A percentile compares a stretch with the other conserved stretches of the same genome.
Conservation (phyloP, 2,329 filamentous ascomycete genomes). For the Penicillium occitanis region DNA sequence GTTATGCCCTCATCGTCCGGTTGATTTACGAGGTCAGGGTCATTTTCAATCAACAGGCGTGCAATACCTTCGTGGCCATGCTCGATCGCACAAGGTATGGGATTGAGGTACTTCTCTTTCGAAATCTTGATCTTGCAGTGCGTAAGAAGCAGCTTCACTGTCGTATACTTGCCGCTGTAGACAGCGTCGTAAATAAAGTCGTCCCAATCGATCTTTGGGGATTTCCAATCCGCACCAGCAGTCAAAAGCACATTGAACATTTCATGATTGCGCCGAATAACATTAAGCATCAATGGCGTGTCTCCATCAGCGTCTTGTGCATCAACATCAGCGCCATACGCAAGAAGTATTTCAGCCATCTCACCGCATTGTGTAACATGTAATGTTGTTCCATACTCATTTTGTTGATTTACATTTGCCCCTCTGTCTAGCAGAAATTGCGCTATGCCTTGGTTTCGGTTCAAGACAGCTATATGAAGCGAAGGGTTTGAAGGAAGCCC, state of each 20-base stretch:
- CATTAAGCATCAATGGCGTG: background rate
- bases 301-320: background rate
- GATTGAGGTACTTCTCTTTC: background rate
- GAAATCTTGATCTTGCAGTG: background rate
- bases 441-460: background rate
- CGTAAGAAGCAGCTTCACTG: background rate
- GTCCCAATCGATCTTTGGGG: background rate
- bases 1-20: background rate
- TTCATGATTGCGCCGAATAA: background rate
- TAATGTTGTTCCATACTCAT: background rate
- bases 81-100: background rate
- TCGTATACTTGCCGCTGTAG: background rate
- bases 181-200: background rate
- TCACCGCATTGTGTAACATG: background rate
- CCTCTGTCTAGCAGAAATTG: background rate
- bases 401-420: background rate
- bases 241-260: background rate
- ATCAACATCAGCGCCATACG: background rate
- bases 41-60: background rate
- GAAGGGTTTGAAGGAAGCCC: background rate
- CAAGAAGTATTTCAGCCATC: background rate
- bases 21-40: background rate
- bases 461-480: background rate
- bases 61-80: background rate
- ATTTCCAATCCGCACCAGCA: background rate